Conservation (phyloP, 108 stramenopile species). For the Craspedostauros australis region DNA sequence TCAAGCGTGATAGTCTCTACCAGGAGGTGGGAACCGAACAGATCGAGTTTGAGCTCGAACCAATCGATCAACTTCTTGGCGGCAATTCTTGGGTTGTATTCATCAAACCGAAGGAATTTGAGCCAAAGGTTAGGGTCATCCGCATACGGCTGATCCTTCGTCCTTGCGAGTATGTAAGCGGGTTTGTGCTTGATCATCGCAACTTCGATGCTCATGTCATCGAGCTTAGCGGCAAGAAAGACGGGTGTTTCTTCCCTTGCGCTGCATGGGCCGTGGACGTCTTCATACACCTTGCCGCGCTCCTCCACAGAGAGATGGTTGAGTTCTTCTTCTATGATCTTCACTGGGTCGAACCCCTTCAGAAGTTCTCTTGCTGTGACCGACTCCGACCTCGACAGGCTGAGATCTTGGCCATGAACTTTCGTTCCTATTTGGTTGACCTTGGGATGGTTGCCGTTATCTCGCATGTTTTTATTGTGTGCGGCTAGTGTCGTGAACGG, state of each 20-base stretch:
- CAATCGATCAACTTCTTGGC: conserved; percentile 3
- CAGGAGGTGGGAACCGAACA: conserved; percentile 11
- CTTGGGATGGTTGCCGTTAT: too few relatives aligned
- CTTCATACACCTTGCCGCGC: neutral
- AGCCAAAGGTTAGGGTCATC: conserved; percentile 1
- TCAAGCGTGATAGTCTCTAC: neutral
- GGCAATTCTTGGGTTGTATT: conserved; percentile 3
- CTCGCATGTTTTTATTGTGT: too few relatives aligned
- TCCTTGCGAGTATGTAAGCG: conserved; percentile 5
- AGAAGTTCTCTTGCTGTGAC: too few relatives aligned
- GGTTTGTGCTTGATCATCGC: neutral
- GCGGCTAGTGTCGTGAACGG: too few relatives aligned
- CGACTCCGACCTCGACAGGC: too few relatives aligned
- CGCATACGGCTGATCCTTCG: conserved; percentile 4
- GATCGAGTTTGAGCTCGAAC: conserved; percentile 5
- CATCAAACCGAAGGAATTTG: conserved; percentile 18
- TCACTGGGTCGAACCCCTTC: too few relatives aligned
- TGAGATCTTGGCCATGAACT: too few relatives aligned
- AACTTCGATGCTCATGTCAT: conserved; percentile 2
- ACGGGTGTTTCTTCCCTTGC: conserved; percentile 1
- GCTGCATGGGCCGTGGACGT: conserved; percentile 2
- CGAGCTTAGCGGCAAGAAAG: conserved; percentile 5
- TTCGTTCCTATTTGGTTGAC: too few relatives aligned
- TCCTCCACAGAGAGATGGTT: too few relatives aligned
- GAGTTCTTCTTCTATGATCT: too few relatives aligned